These are phyloP conservation scores for Eremochloa ophiuroides DNA, from an alignment of 176 grass and related monocot species.

Conservation along the genomic window DNA sequence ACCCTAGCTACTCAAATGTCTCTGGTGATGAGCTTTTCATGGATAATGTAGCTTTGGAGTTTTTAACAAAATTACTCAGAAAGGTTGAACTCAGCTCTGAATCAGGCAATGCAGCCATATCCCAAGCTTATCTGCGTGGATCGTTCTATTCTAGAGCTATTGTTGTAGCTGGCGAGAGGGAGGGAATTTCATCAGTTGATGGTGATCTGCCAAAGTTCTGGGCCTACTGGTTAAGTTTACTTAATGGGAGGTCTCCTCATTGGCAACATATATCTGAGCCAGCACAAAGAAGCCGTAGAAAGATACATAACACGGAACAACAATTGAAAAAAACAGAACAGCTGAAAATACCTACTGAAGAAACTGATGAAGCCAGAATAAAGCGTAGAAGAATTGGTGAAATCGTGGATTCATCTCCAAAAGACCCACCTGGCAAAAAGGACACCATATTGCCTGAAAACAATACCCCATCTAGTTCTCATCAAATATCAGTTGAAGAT, in stretches of 20 bases:
- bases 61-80: constrained; percentile 35
- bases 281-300: constrained; percentile 68
- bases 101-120: constrained; percentile 24
- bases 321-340: constrained; percentile 41
- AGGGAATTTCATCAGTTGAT: constrained; percentile 53
- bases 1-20: constrained; percentile 29
- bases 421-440: constrained; percentile 28
- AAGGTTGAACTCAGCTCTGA: constrained; percentile 32
- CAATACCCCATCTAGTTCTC: constrained; percentile 22
- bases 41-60: constrained; percentile 45
- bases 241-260: constrained; percentile 52
- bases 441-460: constrained; percentile 27
- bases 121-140: constrained; percentile 55
- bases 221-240: constrained; percentile 77
- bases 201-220: constrained; percentile 71
- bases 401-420: constrained; percentile 32
- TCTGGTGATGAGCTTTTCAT: constrained; percentile 39
- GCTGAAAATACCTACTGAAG: constrained; percentile 35
- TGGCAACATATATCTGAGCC: constrained; percentile 78
- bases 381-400: constrained; percentile 58
- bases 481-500: constrained; percentile 30
- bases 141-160: constrained; percentile 61
- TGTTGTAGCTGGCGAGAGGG: constrained; percentile 66
- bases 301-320: constrained; percentile 48
- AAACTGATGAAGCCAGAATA: constrained; percentile 47